Evolutionary conservation across 768 basidiomycete genomes (phyloP).

Genomic region (Lepiota brunneoincarnata): DNA sequence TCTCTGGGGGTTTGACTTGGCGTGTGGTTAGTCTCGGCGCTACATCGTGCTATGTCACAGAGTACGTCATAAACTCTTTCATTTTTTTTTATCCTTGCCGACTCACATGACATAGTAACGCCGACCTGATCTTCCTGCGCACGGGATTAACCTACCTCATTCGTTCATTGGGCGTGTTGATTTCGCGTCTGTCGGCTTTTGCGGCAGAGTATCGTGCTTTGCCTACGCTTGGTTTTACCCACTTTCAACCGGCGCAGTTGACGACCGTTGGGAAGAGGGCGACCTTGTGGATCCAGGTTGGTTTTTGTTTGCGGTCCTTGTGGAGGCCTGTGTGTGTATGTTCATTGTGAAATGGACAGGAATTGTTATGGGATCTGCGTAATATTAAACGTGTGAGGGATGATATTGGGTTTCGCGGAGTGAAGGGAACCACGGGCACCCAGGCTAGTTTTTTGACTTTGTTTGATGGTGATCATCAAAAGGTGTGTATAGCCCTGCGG

Average conservation of each 20-base stretch:
- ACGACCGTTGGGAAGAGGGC: constrained; percentile 98
- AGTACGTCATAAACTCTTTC: constrained; percentile 50
- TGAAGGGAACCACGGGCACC: constrained; percentile 99
- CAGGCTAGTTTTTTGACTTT: constrained; percentile 94
- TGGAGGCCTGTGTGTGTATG: too few relatives aligned
- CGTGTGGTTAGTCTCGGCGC: constrained; percentile 70
- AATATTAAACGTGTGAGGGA: constrained; percentile 88
- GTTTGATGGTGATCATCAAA: constrained; percentile 93
- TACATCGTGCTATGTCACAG: constrained; percentile 98
- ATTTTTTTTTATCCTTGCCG: not conserved
- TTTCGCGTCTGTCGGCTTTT: constrained; percentile 83
- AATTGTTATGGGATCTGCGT: constrained; percentile 93
- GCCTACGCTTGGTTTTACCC: constrained; percentile 95
- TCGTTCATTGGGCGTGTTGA: constrained; percentile 84
- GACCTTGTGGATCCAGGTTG: constrained; percentile 92
- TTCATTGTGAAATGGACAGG: constrained; percentile 40
- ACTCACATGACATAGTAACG: constrained; percentile 61
- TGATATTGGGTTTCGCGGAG: constrained; percentile 95
- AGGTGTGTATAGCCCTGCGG: constrained; percentile 43
- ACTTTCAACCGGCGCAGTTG: constrained; percentile 98
- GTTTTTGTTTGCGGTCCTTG: constrained; percentile 9
- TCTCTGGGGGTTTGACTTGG: not conserved
- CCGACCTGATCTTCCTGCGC: constrained; percentile 95
- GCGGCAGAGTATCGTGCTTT: constrained; percentile 84
- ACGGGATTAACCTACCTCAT: constrained; percentile 82